Evolutionary conservation across 192 early-diverging fungal species (phyloP), one percentile per base, ranked within the genome.

Genomic region (Coemansia pectinata): DNA sequence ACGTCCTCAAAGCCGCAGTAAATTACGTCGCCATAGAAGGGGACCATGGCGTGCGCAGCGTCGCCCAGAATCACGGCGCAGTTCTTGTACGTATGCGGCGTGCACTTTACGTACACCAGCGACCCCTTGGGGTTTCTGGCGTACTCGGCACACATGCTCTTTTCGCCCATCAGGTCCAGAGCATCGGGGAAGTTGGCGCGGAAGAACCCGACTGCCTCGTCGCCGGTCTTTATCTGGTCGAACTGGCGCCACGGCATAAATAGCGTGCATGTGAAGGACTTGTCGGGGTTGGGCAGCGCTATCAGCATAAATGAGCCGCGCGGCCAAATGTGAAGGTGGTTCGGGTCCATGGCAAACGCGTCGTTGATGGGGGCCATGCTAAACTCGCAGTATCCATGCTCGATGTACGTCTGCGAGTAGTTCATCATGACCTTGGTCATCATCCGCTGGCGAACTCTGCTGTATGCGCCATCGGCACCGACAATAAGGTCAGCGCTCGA

Each of bases 21-120:
- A n/a, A n/a, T n/a, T n/a, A n/a, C n/a, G n/a, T n/a, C n/a, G n/a
- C 96, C 96, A 59, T 95, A 99, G 70, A 99, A 99, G 5, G 97
- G 97, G 0, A 99, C 97, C 97, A 99, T 99, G 48, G 93, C 91
- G 68, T 99, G 97, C 0, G 97, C 97, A 11, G 97, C 94, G 72
- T 99, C 97, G 42, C 97, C 97, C 50, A 99, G 76, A 48, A 96
- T 92, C 11, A 97, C 79, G 0, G 84, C 88, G 5, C 83, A 84
- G 58, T 90, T 85, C 58, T 90, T 87, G 85, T 91, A 94, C 65
- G 96, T 88, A 72, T 96, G 94, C 3, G 97, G 97, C 62, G 86
- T 84, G 63, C 93, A 91, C 84, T 94, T 95, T 53, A 97, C 71
- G 61, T 90, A 88, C 66, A 96, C 84, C 47, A 99, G 84, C 10